Conservation (phyloP, 306 rosid genomes). For the Quercus mongolica region DNA sequence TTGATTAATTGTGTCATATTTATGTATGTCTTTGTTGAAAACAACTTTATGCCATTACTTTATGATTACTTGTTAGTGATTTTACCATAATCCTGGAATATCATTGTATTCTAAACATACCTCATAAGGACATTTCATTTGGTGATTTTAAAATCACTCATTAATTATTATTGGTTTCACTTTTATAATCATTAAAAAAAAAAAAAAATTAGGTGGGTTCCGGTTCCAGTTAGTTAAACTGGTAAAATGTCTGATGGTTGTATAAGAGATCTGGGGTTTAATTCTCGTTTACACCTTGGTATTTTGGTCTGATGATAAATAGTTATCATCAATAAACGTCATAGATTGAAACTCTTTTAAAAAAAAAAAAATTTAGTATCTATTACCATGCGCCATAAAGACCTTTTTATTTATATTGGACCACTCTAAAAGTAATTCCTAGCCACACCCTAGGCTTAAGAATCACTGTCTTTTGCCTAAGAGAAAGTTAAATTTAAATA, state of each 20-base stretch:
- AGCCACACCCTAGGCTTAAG: not conserved
- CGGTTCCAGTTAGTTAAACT: too few species aligned
- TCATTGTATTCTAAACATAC: not conserved
- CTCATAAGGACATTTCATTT: not conserved
- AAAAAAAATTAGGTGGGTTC: too few species aligned
- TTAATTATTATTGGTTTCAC: not conserved
- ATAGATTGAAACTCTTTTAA: too few species aligned
- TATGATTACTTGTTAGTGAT: not conserved
- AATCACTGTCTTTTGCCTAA: constrained; percentile 27
- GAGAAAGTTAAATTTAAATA: constrained; percentile 8
- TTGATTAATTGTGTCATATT: not conserved
- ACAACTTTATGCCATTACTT: not conserved
- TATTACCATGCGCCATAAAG: not conserved
- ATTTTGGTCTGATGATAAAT: too few species aligned
- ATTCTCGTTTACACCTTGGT: fast-evolving
- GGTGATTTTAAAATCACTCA: not conserved
- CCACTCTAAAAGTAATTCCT: not conserved
- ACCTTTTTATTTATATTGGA: not conserved
- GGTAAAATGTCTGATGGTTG: too few species aligned
- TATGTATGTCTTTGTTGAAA: not conserved
- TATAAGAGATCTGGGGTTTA: too few species aligned
- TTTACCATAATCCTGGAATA: not conserved
- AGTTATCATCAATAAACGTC: too few species aligned
- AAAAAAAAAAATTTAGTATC: not conserved
- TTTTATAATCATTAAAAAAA: not conserved